A percentile compares a stretch with the other conserved stretches of the same genome.
Evolutionary conservation across 352 stramenopile genomes (phyloP).

Genomic region (Phytophthora agathidicida): DNA sequence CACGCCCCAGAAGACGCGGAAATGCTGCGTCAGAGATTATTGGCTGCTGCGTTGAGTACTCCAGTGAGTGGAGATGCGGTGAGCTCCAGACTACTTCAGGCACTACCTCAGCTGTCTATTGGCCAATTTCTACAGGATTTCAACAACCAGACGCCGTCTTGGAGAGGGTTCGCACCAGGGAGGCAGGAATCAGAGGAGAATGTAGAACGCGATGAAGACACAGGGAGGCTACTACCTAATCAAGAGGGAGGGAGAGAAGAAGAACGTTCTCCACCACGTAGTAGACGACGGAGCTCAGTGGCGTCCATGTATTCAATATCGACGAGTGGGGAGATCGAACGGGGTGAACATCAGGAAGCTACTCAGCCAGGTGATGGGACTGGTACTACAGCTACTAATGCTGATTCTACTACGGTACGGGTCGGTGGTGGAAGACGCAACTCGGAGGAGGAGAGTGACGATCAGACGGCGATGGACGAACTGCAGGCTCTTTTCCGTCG

Average conservation of each 20-base stretch:
- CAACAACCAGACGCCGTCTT: slow-evolving; percentile 29
- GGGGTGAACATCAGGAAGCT: slow-evolving; percentile 1
- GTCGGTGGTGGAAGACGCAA: slow-evolving; percentile 16
- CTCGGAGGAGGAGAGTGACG: slow-evolving; percentile 42
- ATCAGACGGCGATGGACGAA: slow-evolving; percentile 67
- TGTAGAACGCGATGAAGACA: slow-evolving; percentile 13
- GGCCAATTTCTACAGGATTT: slow-evolving; percentile 42
- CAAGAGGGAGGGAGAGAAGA: background rate
- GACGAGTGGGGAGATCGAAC: slow-evolving; percentile 22
- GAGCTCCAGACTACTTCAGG: slow-evolving; percentile 38
- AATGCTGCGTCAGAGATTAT: slow-evolving; percentile 11
- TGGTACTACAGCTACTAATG: slow-evolving; percentile 1
- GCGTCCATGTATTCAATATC: slow-evolving; percentile 30
- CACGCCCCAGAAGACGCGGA: slow-evolving; percentile 16
- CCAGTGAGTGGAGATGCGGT: slow-evolving; percentile 35
- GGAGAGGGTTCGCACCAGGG: slow-evolving; percentile 19
- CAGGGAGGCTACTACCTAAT: slow-evolving; percentile 8
- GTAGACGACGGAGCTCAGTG: slow-evolving; percentile 23
- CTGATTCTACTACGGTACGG: no score
- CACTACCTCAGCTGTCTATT: slow-evolving; percentile 35
- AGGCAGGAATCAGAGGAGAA: slow-evolving; percentile 16
- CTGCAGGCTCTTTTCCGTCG: slow-evolving; percentile 67
- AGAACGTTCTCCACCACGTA: slow-evolving; percentile 14
- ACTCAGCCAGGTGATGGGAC: background rate
- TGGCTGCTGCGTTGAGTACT: slow-evolving; percentile 24